A percentile compares a stretch with the other conserved stretches of the same genome.
These are phyloP conservation scores for Eragrostis nindensis DNA, from an alignment of 176 grass and related monocot genomes.

Conservation along the genomic window DNA sequence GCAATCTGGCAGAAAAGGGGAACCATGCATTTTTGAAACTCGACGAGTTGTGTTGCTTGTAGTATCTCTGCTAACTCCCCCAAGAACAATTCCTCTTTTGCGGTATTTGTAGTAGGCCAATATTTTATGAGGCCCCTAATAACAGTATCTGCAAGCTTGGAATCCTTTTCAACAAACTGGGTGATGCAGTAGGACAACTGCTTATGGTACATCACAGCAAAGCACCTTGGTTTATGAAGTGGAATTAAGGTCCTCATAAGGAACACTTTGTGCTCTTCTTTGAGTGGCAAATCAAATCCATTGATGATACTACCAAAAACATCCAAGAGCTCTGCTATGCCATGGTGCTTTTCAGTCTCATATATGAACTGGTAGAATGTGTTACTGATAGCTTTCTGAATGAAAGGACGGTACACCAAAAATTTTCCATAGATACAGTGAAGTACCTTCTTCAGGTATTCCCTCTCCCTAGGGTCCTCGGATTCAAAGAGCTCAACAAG, in stretches of 20 bases:
- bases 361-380: slow-evolving; percentile 62
- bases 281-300: slow-evolving; percentile 64
- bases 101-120: slow-evolving; percentile 60
- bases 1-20: slow-evolving; percentile 57
- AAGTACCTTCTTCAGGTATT: slow-evolving; percentile 52
- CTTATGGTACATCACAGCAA: slow-evolving; percentile 36
- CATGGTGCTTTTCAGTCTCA: slow-evolving; percentile 63
- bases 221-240: slow-evolving; percentile 57
- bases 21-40: slow-evolving; percentile 58
- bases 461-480: slow-evolving; percentile 60
- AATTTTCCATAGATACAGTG: slow-evolving; percentile 68
- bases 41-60: slow-evolving; percentile 35
- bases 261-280: slow-evolving; percentile 72
- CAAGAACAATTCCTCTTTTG: slow-evolving; percentile 56
- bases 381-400: slow-evolving; percentile 55
- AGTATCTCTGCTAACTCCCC: slow-evolving; percentile 51
- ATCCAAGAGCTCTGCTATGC: slow-evolving; percentile 61
- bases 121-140: slow-evolving; percentile 63
- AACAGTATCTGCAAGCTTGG: slow-evolving; percentile 56
- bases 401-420: slow-evolving; percentile 63
- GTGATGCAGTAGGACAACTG: slow-evolving; percentile 56
- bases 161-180: slow-evolving; percentile 70
- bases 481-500: slow-evolving; percentile 66
- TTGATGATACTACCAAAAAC: slow-evolving; percentile 68
- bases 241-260: slow-evolving; percentile 55